These are phyloP conservation scores for Pestalotiopsis sp. DNA, from an alignment of 2,329 filamentous ascomycete genomes.

Conservation along the genomic window DNA sequence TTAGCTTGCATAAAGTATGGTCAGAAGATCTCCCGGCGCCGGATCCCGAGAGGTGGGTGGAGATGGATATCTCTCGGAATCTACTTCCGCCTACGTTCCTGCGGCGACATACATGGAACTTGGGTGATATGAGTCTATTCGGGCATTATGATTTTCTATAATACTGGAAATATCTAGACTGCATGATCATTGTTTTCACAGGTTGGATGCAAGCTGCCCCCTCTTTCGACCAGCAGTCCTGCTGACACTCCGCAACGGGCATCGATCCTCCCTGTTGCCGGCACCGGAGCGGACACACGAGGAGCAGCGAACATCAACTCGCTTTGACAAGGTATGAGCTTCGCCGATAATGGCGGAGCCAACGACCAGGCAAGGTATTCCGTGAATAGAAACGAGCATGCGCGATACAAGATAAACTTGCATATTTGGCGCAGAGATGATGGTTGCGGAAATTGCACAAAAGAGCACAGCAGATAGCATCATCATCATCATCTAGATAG, in stretches of 20 bases:
- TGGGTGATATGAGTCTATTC: neutral
- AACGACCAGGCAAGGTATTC: neutral
- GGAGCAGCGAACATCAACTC: neutral
- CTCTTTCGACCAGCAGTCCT: neutral
- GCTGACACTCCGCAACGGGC: neutral
- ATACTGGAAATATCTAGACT: neutral
- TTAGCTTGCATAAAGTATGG: neutral
- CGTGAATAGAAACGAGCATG: neutral
- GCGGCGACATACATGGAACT: neutral
- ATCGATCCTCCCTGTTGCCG: neutral
- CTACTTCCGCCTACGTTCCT: neutral
- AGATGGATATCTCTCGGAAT: neutral
- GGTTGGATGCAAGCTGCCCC: neutral
- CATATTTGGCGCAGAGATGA: neutral
- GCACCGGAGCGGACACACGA: neutral
- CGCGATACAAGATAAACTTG: neutral
- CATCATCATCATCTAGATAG: no score
- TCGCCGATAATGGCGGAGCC: neutral
- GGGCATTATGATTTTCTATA: neutral
- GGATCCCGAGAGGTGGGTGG: neutral
- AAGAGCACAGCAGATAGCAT: neutral
- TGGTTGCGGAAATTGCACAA: neutral
- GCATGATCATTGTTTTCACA: neutral
- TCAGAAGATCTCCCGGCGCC: neutral
- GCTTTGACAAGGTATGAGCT: neutral